Evolutionary conservation across 345 rosid species (phyloP).

Genomic region (Streptanthus diversifolius): DNA sequence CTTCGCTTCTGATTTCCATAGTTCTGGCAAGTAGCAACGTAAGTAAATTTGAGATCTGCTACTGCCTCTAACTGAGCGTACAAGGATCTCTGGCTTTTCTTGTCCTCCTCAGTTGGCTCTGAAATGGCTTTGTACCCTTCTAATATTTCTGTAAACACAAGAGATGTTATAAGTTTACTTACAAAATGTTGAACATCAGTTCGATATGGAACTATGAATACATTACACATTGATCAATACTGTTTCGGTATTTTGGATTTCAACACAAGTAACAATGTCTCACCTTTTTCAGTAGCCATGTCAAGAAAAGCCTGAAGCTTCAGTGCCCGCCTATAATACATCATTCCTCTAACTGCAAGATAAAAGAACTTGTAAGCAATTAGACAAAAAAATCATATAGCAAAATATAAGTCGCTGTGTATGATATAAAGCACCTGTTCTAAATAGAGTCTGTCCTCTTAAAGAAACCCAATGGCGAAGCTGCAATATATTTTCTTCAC

Average conservation of each 20-base stretch:
- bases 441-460: conserved; percentile 91
- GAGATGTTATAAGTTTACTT: conserved; percentile 8
- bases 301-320: conserved; percentile 99
- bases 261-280: conserved; percentile 10
- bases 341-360: conserved; percentile 93
- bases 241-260: not conserved
- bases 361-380: conserved; percentile 19
- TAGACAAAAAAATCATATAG: not conserved
- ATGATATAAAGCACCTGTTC: conserved; percentile 64
- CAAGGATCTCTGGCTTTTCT: conserved; percentile 84
- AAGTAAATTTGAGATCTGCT: conserved; percentile 94
- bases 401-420: not conserved
- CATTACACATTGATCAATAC: not conserved
- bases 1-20: conserved; percentile 89
- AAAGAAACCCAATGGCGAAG: conserved; percentile 97
- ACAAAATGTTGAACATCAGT: not conserved
- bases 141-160: conserved; percentile 68
- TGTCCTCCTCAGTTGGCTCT: conserved; percentile 83
- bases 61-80: conserved; percentile 83
- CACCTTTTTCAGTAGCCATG: conserved; percentile 89
- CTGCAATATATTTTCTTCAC: conserved; percentile 90
- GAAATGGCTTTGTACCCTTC: conserved; percentile 89
- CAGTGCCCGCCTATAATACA: conserved; percentile 94
- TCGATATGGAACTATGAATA: not conserved
- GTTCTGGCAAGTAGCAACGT: conserved; percentile 94